Base-by-base conservation (phyloP, 202 grass and related monocot genomes). In the Schoenoplectus triqueter region DNA sequence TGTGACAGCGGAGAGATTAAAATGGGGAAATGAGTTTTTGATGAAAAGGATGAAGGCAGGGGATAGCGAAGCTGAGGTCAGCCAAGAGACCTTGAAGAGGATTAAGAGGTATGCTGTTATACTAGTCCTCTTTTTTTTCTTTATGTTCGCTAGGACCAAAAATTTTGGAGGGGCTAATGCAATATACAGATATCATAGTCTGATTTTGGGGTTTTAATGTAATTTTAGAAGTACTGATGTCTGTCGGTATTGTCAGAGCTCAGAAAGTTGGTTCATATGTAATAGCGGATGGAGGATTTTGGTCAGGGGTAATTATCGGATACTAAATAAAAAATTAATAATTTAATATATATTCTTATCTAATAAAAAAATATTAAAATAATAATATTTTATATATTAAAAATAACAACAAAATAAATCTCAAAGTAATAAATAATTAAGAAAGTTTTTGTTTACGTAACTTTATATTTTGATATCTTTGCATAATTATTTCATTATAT, bases 21-120 rank as follows among this genome's bases (percentile, higher is more conserved):
- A 75, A 57, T 92, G 92, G 92, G 94, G 94, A 14, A 84, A 97
- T 10, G 92, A 94, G 61, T 89, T 91, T 6, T 89, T 97, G 80
- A 90, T 14, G 90, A 92, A 82, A 88, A 91, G 88, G 84, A 86
- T 97, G 31, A 89, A 86, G 80, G 88, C 90, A 2, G 84, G 82
- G 17, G 83, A 87, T 4, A 73, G 84, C 2, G 31, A 87, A 6
- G 77, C 87, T 6, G 92, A 97, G 84, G 88, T 97, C 66, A 91
- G 86, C 59, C 90, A 89, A 0, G 94, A 97, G 39, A 92, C 91
- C 84, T 51, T 94, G 31, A 74, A 44, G 84, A 84, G 94, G 51
- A 97, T 97, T 68, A 88, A 91, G 89, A 87, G 92, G 94, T 97
- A 69, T 54, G 52, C 70, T 57, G 0, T 39, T 56, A 31, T 31